Conservation (phyloP, 1,284 basidiomycete genomes). For the Ceratobasidium sp. region DNA sequence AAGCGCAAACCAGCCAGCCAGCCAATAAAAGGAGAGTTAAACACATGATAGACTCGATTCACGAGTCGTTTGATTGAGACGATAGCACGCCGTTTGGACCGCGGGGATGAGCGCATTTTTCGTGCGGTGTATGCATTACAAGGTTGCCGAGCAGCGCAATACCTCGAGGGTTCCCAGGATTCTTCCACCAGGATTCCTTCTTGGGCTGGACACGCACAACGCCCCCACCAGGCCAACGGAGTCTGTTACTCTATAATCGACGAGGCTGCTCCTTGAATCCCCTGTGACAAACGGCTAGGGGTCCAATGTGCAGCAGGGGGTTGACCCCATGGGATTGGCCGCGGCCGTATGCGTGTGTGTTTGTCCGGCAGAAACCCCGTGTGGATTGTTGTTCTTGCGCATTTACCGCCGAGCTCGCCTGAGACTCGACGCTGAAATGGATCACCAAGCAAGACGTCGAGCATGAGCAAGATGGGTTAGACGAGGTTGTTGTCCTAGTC, state of each 20-base stretch:
- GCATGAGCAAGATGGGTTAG: background rate
- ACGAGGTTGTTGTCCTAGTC: background rate
- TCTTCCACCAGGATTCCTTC: constrained; percentile 44
- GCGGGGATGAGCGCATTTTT: constrained; percentile 8
- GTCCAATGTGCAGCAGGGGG: background rate
- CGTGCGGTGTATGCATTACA: background rate
- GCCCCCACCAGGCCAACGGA: constrained; percentile 8
- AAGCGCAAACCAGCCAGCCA: background rate
- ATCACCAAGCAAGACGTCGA: background rate
- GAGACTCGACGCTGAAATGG: too few relatives aligned
- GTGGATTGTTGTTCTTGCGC: background rate
- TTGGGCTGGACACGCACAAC: constrained; percentile 34
- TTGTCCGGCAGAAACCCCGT: background rate
- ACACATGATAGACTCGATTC: background rate
- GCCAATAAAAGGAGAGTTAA: background rate
- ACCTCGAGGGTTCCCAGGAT: constrained; percentile 32
- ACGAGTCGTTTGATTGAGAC: background rate
- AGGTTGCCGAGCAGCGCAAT: constrained; percentile 17
- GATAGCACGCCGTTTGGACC: background rate
- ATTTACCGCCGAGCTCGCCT: too few relatives aligned
- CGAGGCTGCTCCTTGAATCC: background rate
- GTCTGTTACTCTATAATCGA: constrained; percentile 11
- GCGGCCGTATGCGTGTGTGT: background rate
- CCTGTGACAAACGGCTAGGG: constrained; percentile 14
- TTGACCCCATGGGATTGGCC: constrained; percentile 6